A percentile compares a stretch with the other conserved stretches of the same genome.
Evolutionary conservation across 495 filamentous ascomycete species (phyloP).

Genomic region (Penicillium bovifimosum): DNA sequence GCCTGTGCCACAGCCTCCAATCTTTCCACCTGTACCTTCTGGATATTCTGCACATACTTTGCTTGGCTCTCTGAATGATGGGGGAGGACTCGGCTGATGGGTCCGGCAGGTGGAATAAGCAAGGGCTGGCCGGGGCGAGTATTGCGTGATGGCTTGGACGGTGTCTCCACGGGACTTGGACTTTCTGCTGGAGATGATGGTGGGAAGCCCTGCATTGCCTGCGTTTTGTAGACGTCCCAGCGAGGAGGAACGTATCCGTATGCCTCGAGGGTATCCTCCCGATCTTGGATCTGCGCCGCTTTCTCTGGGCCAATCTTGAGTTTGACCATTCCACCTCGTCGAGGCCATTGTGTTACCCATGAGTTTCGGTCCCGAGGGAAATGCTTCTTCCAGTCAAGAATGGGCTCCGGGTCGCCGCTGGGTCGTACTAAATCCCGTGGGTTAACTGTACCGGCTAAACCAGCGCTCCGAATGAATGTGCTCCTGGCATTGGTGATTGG

Average conservation of each 20-base stretch:
- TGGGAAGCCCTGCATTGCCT: not conserved
- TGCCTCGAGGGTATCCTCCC: not conserved
- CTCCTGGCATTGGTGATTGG: not conserved
- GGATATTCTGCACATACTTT: not conserved
- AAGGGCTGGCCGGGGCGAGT: not conserved
- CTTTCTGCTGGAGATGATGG: not conserved
- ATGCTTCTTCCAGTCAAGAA: slow-evolving; percentile 3
- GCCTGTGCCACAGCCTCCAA: not conserved
- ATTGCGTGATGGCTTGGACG: not conserved
- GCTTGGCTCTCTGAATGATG: not conserved
- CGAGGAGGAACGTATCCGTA: not conserved
- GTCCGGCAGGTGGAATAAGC: not conserved
- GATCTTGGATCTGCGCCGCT: slow-evolving; percentile 8
- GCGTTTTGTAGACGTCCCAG: not conserved
- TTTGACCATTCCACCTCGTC: slow-evolving; percentile 10
- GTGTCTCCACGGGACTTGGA: not conserved
- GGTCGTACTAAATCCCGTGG: not conserved
- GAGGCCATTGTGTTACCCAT: not conserved
- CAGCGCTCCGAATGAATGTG: slow-evolving; percentile 2
- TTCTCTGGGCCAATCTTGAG: slow-evolving; percentile 8
- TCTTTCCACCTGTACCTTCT: not conserved
- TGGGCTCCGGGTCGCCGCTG: not conserved
- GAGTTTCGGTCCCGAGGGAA: not conserved
- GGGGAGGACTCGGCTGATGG: not conserved
- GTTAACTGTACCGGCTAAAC: not conserved